These are phyloP conservation scores for Alisma plantagoaquatica DNA, from an alignment of 106 monocot species.

Conservation along the genomic window DNA sequence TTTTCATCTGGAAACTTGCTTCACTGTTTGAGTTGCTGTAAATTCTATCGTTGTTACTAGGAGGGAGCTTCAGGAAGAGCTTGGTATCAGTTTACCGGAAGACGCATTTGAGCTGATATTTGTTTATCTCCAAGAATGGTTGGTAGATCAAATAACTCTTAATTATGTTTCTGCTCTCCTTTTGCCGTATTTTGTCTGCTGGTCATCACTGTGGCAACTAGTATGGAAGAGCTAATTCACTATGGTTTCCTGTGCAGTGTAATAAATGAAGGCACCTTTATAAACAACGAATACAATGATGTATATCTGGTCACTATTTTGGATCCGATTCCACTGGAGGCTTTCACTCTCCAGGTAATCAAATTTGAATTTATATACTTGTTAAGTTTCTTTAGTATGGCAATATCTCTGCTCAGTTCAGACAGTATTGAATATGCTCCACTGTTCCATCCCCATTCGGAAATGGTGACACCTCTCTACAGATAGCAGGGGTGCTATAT, in stretches of 20 bases:
- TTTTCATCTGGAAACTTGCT: too few relatives aligned
- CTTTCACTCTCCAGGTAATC: conserved; percentile 81
- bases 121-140: conserved; percentile 90
- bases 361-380: too few relatives aligned
- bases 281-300: conserved; percentile 92
- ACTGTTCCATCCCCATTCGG: too few relatives aligned
- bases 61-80: conserved; percentile 92
- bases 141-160: conserved; percentile 1
- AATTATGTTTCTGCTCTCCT: not conserved
- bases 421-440: too few relatives aligned
- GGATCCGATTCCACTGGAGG: conserved; percentile 84
- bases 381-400: too few relatives aligned
- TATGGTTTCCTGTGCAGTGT: conserved; percentile 41
- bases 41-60: conserved; percentile 14
- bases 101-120: conserved; percentile 94
- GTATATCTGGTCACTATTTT: conserved; percentile 91
- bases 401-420: too few relatives aligned
- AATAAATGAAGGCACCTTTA: conserved; percentile 65
- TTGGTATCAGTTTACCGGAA: conserved; percentile 71
- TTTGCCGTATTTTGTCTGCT: not conserved
- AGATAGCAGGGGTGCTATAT: too few relatives aligned
- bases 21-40: too few relatives aligned
- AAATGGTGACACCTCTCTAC: too few relatives aligned
- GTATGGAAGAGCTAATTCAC: not conserved
- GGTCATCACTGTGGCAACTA: too few relatives aligned